Evolutionary conservation across 345 rosid species (phyloP).

Genomic region (Pelargonium nanum): DNA sequence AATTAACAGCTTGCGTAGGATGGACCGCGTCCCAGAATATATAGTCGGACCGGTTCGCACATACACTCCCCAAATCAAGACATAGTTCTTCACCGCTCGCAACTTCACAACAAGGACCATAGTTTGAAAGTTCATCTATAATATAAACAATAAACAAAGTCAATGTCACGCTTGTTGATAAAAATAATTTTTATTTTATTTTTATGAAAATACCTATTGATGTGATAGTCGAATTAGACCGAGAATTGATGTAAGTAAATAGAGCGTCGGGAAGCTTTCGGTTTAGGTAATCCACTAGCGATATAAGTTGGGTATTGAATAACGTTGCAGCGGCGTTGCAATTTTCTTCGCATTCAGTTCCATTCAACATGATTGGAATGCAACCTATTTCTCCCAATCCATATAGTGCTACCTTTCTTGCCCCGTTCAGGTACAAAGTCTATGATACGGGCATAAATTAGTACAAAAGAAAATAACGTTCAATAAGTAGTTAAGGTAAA

Average conservation of each 20-base stretch:
- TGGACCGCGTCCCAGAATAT: neutral
- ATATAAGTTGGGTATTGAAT: neutral
- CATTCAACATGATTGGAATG: neutral
- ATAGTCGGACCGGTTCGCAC: neutral
- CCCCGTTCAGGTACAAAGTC: neutral
- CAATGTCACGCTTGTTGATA: neutral
- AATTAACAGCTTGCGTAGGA: neutral
- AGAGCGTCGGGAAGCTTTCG: neutral
- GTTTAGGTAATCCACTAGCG: neutral
- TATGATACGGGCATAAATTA: neutral
- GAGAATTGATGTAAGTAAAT: neutral
- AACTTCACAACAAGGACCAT: neutral
- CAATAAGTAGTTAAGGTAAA: no score
- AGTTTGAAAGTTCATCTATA: neutral
- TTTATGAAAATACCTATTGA: neutral
- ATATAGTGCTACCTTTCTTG: neutral
- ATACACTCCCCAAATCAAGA: neutral
- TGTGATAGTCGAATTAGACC: neutral
- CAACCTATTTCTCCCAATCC: neutral
- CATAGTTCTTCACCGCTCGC: neutral
- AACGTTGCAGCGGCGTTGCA: neutral
- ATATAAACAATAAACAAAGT: neutral
- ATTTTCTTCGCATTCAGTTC: neutral
- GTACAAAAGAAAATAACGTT: no score
- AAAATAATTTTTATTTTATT: no score